Percentiles rank a stretch among this genome's conserved stretches.
These are phyloP conservation scores for Jaenimonas drosophilae DNA, from an alignment of 208 protist genomes.

Conservation along the genomic window DNA sequence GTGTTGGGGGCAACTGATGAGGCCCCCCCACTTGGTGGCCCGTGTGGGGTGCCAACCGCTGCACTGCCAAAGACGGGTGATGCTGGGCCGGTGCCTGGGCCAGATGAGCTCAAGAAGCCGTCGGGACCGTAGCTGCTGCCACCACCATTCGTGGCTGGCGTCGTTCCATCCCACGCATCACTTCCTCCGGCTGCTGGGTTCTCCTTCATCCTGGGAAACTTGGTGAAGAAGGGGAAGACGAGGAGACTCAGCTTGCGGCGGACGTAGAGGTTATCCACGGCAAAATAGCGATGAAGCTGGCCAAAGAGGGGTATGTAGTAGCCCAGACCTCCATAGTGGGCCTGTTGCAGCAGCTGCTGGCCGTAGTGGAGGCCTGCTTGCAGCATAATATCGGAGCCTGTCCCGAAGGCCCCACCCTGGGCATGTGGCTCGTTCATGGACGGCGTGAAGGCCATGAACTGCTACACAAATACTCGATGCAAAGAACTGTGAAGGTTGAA, in stretches of 20 bases:
- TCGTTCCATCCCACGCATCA: conserved; percentile 6
- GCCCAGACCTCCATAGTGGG: conserved; percentile 41
- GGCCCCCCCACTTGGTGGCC: background rate
- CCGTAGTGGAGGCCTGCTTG: conserved; percentile 76
- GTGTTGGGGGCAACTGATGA: conserved; percentile 6
- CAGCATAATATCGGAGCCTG: too few species aligned
- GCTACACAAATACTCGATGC: background rate
- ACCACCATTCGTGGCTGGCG: too few species aligned
- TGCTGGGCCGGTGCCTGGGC: too few species aligned
- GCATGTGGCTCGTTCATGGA: background rate
- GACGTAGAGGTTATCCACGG: conserved; percentile 75
- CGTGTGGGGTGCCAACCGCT: background rate
- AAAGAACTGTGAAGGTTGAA: background rate
- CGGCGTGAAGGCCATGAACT: background rate
- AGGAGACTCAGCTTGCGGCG: conserved; percentile 56
- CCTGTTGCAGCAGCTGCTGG: conserved; percentile 51
- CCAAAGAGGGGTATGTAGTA: conserved; percentile 53
- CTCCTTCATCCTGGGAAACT: conserved; percentile 11
- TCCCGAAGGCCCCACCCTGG: too few species aligned
- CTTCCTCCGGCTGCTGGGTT: conserved; percentile 5
- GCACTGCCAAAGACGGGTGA: background rate
- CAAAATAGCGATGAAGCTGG: conserved; percentile 49
- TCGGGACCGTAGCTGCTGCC: too few species aligned
- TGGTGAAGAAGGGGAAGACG: conserved; percentile 52
- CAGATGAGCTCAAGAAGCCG: too few species aligned